Conservation (phyloP, 257 asterid genomes). For the Eustoma russellianum region DNA sequence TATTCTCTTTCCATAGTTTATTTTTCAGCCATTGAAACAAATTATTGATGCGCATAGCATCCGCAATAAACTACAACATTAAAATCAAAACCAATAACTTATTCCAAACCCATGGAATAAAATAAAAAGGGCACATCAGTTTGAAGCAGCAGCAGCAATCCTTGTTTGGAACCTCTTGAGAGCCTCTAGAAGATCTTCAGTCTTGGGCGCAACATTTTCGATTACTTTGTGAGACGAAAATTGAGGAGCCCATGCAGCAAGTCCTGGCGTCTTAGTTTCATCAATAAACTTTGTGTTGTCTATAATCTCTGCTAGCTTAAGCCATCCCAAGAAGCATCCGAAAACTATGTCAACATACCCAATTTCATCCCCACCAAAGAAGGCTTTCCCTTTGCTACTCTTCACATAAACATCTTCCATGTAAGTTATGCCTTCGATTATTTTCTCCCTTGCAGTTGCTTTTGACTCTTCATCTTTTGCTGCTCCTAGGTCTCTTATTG, state of each 20-base stretch:
- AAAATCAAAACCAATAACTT: too few species aligned
- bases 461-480: conserved; percentile 14
- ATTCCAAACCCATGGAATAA: neutral
- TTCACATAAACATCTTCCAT: conserved; percentile 29
- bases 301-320: conserved; percentile 20
- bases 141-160: neutral
- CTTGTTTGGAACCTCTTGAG: neutral
- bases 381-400: conserved; percentile 27
- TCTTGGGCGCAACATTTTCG: conserved; percentile 18
- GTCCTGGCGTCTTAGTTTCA: conserved; percentile 23
- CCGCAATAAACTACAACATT: too few species aligned
- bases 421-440: conserved; percentile 14
- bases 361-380: conserved; percentile 38
- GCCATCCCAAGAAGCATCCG: conserved; percentile 33
- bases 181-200: conserved; percentile 17
- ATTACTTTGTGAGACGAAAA: conserved; percentile 15
- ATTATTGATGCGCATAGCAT: too few species aligned
- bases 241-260: conserved; percentile 26
- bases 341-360: conserved; percentile 40
- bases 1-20: too few species aligned
- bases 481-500: conserved; percentile 10
- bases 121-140: conserved; percentile 1
- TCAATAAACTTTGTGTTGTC: conserved; percentile 16
- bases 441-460: conserved; percentile 7
- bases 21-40: too few species aligned